Evolutionary conservation across 2,329 filamentous ascomycete genomes (phyloP), one percentile per base, ranked within the genome.

Genomic region (Thermomyces lanuginosus): DNA sequence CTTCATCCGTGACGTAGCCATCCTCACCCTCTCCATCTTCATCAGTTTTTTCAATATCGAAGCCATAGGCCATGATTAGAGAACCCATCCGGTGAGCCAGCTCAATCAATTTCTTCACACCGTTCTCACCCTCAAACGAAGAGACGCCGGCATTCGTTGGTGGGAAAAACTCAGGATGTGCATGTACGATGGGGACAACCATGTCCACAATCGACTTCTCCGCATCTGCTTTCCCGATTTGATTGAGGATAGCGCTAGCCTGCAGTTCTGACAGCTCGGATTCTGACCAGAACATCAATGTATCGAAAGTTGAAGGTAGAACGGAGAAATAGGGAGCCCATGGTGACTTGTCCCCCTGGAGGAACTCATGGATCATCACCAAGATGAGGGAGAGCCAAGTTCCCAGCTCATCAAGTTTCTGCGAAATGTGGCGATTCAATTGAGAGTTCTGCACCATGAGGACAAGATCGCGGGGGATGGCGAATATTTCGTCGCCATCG

Each of bases 61-160:
- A 92, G 0, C 82, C 82, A 46, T 92, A 92, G 0, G 82, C 76
- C 82, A 92, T 91, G 38, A 92, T 86, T 9, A 77, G 72, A 34
- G 76, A 84, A 1, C 79, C 83, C 74, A 92, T 84, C 6, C 71
- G 65, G 47, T 92, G 82, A 27, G 78, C 76, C 10, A 72, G 48
- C 9, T 53, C 42, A 3, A 75, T 43, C 8, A 74, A 51, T 13
- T 61, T 50, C 29, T 58, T 53, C 29, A 64, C 38, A 11, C 59
- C 39, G 29, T 48, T 30, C 39, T 50, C 36, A 42, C 50, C 37
- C 42, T 56, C 36, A 38, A 32, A 60, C 43, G 33, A 60, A 37
- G 38, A 53, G 41, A 63, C 51, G 34, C 38, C 48, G 35, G 36
- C 36, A n/a, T n/a, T n/a, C 26, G 40, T 16, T 7, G 50, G 44